These are phyloP conservation scores for Aspergillus asperescens DNA, from an alignment of 495 filamentous ascomycete species.

Conservation along the genomic window DNA sequence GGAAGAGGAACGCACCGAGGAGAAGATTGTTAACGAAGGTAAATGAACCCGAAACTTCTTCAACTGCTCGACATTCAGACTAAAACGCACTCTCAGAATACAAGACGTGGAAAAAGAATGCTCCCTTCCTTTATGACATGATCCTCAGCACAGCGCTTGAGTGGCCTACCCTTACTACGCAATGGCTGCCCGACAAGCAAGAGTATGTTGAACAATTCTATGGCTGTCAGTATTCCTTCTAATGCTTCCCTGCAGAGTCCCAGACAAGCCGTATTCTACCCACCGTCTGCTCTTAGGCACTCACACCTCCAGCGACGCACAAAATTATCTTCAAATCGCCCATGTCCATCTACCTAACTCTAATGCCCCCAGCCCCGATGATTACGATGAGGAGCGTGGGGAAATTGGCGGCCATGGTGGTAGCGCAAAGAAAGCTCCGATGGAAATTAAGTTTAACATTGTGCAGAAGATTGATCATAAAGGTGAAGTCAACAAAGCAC, in stretches of 20 bases:
- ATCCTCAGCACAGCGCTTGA: constrained; percentile 90
- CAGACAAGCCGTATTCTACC: constrained; percentile 79
- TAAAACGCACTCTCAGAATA: constrained; percentile 60
- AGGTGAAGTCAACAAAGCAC: constrained; percentile 95
- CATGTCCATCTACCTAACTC: constrained; percentile 85
- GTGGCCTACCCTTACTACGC: constrained; percentile 95
- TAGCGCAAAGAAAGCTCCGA: constrained; percentile 57
- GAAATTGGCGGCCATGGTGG: constrained; percentile 90
- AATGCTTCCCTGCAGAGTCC: constrained; percentile 45
- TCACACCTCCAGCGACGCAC: constrained; percentile 80
- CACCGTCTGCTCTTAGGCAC: constrained; percentile 93
- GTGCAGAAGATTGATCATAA: constrained; percentile 95
- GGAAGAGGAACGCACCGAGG: constrained; percentile 67
- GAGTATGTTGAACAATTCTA: constrained; percentile 46
- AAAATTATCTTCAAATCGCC: constrained; percentile 93
- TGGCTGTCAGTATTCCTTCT: neutral
- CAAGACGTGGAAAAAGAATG: constrained; percentile 99
- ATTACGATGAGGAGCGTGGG: constrained; percentile 86
- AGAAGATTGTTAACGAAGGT: constrained; percentile 95
- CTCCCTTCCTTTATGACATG: constrained; percentile 96
- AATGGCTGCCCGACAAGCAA: constrained; percentile 97
- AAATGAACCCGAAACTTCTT: constrained; percentile 9
- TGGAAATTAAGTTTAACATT: constrained; percentile 76
- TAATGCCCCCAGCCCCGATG: constrained; percentile 62
- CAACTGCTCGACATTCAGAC: neutral